Base-by-base conservation (phyloP, 176 grass and related monocot genomes). In the Aegilops sharonensis region DNA sequence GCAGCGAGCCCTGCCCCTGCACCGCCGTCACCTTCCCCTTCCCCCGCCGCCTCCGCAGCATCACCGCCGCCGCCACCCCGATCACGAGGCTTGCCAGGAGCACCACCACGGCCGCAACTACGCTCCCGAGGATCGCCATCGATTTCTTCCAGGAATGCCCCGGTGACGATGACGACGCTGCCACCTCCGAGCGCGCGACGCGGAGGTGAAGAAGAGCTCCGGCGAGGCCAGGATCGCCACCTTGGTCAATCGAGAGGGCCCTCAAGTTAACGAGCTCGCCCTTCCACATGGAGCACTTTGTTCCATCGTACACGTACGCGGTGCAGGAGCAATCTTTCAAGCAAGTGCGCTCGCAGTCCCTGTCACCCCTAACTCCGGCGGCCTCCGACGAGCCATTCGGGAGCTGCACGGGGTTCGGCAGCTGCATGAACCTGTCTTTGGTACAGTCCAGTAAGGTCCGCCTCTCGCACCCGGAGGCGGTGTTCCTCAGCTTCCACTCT, bases 1-100 rank as follows among this genome's bases (percentile, higher is more conserved):
- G 67, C 84, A 90, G 25, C 25, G 89, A 83, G 42, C 84, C 84
- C 35, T 90, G 84, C 80, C 84, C 84, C 45, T 90, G 84, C 80
- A 79, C 66, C 54, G 80, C 80, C 43, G 89, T 84, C 74, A 90
- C 80, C 75, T 87, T 87, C 18, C 89, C 89, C 35, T 82, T 79
- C 1, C 89, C 56, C 34, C 32, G 74, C 57, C 80, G 84, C 80
- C 56, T 87, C 66, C 84, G 74, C 74, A 90, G 0, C 32, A 83
- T 20, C 80, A 66, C 72, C 25, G 29, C 80, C 64, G 34, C 65
- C 17, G 32, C 66, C 52, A 72, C 73, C 1, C 37, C 54, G 12
- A 78, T 73, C 3, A 90, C 75, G 13, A 90, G 11, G 8, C 84
- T 48, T 5, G 42, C 73, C 73, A 90, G 32, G 29, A 90, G 54